Evolutionary conservation across 1,139 yeast species (phyloP), one percentile per base, ranked within the genome.

Genomic region (Fermentozyma sake): DNA sequence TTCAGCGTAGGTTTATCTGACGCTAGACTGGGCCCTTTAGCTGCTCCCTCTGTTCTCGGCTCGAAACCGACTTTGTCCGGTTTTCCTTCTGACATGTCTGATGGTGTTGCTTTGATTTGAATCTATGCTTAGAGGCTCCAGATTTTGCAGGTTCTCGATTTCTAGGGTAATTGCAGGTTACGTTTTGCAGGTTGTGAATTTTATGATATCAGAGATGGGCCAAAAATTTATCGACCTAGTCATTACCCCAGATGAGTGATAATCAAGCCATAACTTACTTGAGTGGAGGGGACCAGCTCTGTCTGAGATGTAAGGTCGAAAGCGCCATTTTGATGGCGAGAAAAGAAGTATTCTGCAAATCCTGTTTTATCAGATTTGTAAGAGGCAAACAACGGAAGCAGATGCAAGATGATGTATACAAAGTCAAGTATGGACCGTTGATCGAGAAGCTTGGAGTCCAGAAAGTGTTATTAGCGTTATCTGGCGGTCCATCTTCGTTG

Each of bases 351-450:
- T 81, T 82, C 37, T 85, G 95, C 52, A 50, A 63, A 23, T 46
- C 47, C n/a, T 89, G 97, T 51, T 87, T 85, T 42, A 50, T 72
- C 16, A 63, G 79, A 35, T 87, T 85, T 44, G 65, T 87, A 19
- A 68, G 82, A 35, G 79, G 86, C 15, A 87, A 86, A 49, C 89
- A 84, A 52, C 66, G 95, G 37, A 82, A 80, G 47, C 81, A 71
- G 46, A 77, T 89, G 85, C 62, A 60, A 21, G 71, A 68, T 39
- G 89, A 82, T 15, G 72, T 66, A 31, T 85, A 72, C 55, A 82
- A 83, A 46, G 87, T 81, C 16, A 72, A 76, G 43, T 84, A 73
- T 37, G 68, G 68, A 4, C 17, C 8, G 5, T 46, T 47, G 9
- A 52, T 48, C 4, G 61, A 55, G 20, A 42, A 39, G 12, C 30